A percentile compares a stretch with the other conserved stretches of the same genome.
phyloP scores from a whole-genome alignment of 495 filamentous ascomycete genomes.

The Alectoria sarmentosa region DNA sequence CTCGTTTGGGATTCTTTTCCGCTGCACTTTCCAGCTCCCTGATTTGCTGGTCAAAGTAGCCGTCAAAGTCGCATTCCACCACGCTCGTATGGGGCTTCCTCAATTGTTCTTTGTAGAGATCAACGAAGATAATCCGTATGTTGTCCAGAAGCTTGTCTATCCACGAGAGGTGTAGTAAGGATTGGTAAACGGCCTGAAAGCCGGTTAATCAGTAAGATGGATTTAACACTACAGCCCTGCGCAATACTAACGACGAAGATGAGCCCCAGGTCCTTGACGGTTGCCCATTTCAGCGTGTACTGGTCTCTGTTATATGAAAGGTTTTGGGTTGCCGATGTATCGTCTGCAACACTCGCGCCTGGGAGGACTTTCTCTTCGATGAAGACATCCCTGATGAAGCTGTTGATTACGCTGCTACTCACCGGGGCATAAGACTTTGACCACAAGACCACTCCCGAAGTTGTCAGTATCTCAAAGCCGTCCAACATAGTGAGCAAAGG shows the following conservation, averaged over 20 bases:
- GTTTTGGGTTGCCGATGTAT: slow-evolving; percentile 50
- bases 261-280: slow-evolving; percentile 80
- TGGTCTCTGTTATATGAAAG: slow-evolving; percentile 83
- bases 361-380: slow-evolving; percentile 82
- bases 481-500: slow-evolving; percentile 61
- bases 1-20: slow-evolving; percentile 33
- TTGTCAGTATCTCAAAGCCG: slow-evolving; percentile 90
- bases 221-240: background rate
- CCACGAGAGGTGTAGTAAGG: slow-evolving; percentile 89
- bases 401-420: slow-evolving; percentile 78
- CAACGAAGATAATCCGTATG: slow-evolving; percentile 80
- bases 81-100: slow-evolving; percentile 71
- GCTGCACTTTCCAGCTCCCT: slow-evolving; percentile 66
- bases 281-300: slow-evolving; percentile 92
- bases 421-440: slow-evolving; percentile 78
- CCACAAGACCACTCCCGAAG: slow-evolving; percentile 95
- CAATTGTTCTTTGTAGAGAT: slow-evolving; percentile 80
- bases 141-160: slow-evolving; percentile 95
- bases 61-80: slow-evolving; percentile 72
- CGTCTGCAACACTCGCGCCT: slow-evolving; percentile 49
- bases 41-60: slow-evolving; percentile 91
- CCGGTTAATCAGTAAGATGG: slow-evolving; percentile 8
- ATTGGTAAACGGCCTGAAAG: slow-evolving; percentile 87
- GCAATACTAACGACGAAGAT: slow-evolving; percentile 79
- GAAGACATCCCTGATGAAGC: slow-evolving; percentile 91